These are phyloP conservation scores for Heteromeles arbutifolia DNA, from an alignment of 306 rosid species.

Conservation along the genomic window DNA sequence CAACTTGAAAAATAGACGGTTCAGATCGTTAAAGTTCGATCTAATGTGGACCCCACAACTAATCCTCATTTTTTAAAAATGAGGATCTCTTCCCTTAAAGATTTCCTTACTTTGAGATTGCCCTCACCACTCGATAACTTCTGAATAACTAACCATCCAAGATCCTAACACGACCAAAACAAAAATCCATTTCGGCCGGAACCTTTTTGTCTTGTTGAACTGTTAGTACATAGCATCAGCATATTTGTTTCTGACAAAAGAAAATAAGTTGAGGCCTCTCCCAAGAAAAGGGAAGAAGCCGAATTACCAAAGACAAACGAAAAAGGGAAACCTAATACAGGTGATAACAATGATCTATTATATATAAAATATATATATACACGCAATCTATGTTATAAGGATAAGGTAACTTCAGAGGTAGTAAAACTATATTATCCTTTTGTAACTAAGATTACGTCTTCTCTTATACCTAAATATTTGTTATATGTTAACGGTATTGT, in stretches of 20 bases:
- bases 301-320: not conserved
- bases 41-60: too few species aligned
- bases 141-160: not conserved
- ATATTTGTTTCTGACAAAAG: not conserved
- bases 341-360: not conserved
- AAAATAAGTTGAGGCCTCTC: not conserved
- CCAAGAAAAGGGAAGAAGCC: not conserved
- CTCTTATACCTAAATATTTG: not conserved
- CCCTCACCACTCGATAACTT: not conserved
- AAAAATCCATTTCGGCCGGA: not conserved
- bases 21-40: too few species aligned
- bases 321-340: not conserved
- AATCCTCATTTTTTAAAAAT: too few species aligned
- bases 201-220: not conserved
- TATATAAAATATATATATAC: not conserved
- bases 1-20: too few species aligned
- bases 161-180: not conserved
- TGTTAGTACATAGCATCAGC: not conserved
- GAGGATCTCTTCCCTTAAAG: too few species aligned
- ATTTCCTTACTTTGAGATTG: not conserved
- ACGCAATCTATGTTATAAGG: not conserved
- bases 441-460: not conserved
- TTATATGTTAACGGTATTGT: not conserved
- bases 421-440: slow-evolving; percentile 10
- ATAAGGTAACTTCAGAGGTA: not conserved